Evolutionary conservation across 2,329 filamentous ascomycete species (phyloP).

Genomic region (Chrysoporthe austroafricana): DNA sequence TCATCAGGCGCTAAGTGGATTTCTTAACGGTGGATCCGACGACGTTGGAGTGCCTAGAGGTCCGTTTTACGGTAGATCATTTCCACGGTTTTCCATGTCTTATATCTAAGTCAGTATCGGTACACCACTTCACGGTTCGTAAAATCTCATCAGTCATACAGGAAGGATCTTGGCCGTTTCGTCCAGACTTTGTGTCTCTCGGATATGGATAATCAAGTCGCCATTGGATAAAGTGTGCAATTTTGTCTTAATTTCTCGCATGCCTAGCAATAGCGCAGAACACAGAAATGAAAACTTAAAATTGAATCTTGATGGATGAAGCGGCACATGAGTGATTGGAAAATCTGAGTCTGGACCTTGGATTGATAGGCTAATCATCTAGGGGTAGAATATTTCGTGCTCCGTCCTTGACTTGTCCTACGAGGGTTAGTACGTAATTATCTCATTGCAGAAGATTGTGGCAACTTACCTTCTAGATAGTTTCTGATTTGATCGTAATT

Average conservation of each 20-base stretch:
- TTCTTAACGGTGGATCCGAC: not conserved
- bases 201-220: slow-evolving; percentile 6
- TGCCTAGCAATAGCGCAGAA: not conserved
- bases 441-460: not conserved
- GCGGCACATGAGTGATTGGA: too few species aligned
- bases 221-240: too few species aligned
- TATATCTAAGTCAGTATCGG: slow-evolving; percentile 6
- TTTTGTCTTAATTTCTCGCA: not conserved
- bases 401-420: slow-evolving; percentile 21
- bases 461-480: slow-evolving; percentile 32
- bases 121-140: not conserved
- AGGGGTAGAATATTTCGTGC: slow-evolving; percentile 23
- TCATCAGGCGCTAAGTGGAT: not conserved
- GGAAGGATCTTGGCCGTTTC: slow-evolving; percentile 11
- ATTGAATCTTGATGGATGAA: too few species aligned
- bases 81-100: slow-evolving; percentile 6
- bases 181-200: slow-evolving; percentile 10
- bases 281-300: too few species aligned
- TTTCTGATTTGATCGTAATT: slow-evolving; percentile 32
- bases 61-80: not conserved
- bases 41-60: not conserved
- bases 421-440: not conserved
- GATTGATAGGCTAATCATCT: slow-evolving; percentile 3
- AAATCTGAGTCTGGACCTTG: too few species aligned
- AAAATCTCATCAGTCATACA: not conserved